Percentiles rank a stretch among this genome's conserved stretches.
Evolutionary conservation across 305 asterid species (phyloP).

Genomic region (Solanum aculeatissimum): DNA sequence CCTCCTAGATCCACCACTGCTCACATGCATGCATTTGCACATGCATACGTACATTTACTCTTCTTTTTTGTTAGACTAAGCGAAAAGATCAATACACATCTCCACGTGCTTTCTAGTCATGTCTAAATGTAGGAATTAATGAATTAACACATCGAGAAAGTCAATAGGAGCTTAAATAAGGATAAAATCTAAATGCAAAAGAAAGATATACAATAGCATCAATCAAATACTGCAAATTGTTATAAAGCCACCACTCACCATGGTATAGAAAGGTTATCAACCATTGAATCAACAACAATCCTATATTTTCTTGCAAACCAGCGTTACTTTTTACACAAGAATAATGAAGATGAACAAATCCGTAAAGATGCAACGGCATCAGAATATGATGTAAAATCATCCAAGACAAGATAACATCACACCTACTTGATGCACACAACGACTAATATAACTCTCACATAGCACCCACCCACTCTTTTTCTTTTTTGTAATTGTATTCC

Average conservation of each 20-base stretch:
- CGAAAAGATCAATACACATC: background rate
- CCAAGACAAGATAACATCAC: background rate
- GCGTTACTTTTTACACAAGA: background rate
- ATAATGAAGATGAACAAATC: background rate
- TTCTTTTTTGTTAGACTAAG: background rate
- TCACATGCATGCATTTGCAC: background rate
- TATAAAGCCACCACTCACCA: background rate
- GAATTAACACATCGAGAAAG: background rate
- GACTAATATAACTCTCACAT: background rate
- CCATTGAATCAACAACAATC: background rate
- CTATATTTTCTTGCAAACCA: background rate
- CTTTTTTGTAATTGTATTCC: background rate
- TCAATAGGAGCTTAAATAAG: background rate
- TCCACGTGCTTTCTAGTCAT: background rate
- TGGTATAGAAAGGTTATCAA: background rate
- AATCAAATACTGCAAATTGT: background rate
- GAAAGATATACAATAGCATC: background rate
- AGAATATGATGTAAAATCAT: background rate
- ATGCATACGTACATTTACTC: background rate
- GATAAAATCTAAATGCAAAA: background rate
- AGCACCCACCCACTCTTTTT: too few relatives aligned
- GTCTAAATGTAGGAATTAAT: background rate
- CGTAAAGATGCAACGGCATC: background rate
- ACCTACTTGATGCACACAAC: background rate
- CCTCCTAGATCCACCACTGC: background rate